phyloP scores from a whole-genome alignment of 2,329 filamentous ascomycete species.

The Microsporum ferrugineum region DNA sequence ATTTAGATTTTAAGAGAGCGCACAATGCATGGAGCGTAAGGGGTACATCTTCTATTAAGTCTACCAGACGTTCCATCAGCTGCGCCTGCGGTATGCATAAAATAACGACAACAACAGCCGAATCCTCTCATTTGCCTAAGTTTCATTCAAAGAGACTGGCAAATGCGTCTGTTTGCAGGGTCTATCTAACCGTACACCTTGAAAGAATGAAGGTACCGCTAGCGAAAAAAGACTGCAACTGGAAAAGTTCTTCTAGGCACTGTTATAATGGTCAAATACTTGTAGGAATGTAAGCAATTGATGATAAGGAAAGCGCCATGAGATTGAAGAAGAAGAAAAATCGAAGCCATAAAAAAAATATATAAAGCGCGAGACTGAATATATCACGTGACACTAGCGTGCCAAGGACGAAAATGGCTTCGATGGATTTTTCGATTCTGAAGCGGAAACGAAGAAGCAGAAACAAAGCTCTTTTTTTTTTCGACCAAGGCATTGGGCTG shows the following conservation, averaged over 20 bases:
- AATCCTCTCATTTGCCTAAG: background rate
- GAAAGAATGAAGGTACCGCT: slow-evolving; percentile 71
- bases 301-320: slow-evolving; percentile 91
- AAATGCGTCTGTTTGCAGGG: slow-evolving; percentile 59
- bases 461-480: slow-evolving; percentile 5
- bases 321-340: slow-evolving; percentile 30
- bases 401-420: slow-evolving; percentile 6
- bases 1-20: background rate
- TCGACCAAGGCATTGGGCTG: slow-evolving; percentile 3
- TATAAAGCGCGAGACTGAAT: slow-evolving; percentile 12
- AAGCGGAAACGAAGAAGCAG: background rate
- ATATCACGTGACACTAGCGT: slow-evolving; percentile 16
- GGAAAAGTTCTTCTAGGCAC: slow-evolving; percentile 63
- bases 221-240: slow-evolving; percentile 87
- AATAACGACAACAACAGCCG: background rate
- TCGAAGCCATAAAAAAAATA: slow-evolving; percentile 18
- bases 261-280: slow-evolving; percentile 78
- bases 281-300: slow-evolving; percentile 60
- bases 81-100: background rate
- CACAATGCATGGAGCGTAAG: background rate
- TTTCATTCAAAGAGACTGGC: background rate
- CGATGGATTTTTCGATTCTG: slow-evolving; percentile 7
- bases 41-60: background rate
- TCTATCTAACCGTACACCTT: slow-evolving; percentile 96
- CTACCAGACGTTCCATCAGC: background rate